These are phyloP conservation scores for Tillandsia fasciculata DNA, from an alignment of 176 grass and related monocot species.

Conservation along the genomic window DNA sequence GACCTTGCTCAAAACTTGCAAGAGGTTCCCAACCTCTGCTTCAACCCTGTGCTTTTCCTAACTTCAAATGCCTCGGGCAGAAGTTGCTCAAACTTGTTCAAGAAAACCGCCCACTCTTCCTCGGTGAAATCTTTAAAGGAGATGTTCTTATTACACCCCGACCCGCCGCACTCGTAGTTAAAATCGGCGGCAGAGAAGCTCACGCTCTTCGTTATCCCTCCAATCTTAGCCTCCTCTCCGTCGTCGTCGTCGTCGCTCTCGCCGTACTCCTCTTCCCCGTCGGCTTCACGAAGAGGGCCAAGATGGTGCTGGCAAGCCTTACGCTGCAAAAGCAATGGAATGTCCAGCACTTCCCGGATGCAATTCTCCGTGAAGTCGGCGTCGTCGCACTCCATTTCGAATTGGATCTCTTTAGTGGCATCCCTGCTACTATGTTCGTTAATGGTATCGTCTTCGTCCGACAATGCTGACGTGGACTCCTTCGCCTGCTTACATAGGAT, in stretches of 20 bases:
- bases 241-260: not conserved
- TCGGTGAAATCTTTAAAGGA: constrained; percentile 53
- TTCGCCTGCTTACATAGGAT: constrained; percentile 46
- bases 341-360: not conserved
- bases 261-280: not conserved
- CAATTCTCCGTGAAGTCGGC: not conserved
- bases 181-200: constrained; percentile 30
- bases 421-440: not conserved
- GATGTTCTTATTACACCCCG: constrained; percentile 27
- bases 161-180: not conserved
- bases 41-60: constrained; percentile 33
- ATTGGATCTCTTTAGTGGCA: constrained; percentile 1
- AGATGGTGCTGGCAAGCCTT: not conserved
- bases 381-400: constrained; percentile 17
- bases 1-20: constrained; percentile 27
- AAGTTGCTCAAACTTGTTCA: constrained; percentile 63
- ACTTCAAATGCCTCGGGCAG: constrained; percentile 51
- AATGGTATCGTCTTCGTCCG: not conserved
- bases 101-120: constrained; percentile 59
- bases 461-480: not conserved
- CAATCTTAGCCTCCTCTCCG: constrained; percentile 19
- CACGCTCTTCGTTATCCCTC: constrained; percentile 25
- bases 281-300: no score
- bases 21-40: constrained; percentile 19
- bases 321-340: not conserved